These are phyloP conservation scores for Colletotrichum tropicale DNA, from an alignment of 2,329 filamentous ascomycete genomes.

Conservation along the genomic window DNA sequence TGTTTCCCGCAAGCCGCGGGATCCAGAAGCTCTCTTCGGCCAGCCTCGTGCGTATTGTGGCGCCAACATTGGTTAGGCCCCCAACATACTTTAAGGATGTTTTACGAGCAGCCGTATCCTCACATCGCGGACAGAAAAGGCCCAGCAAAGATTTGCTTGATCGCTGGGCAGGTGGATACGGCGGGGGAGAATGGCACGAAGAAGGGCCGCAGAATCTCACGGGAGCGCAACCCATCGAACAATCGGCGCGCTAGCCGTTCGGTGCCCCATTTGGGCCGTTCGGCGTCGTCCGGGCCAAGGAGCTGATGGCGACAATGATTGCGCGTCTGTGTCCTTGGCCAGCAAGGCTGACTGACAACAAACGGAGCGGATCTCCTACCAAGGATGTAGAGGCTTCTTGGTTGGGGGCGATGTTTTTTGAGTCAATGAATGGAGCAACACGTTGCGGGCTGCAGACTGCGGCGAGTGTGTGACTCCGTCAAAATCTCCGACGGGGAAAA, in stretches of 20 bases:
- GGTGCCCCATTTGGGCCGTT: neutral
- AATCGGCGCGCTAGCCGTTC: neutral
- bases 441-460: neutral
- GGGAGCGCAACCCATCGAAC: neutral
- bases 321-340: conserved; percentile 22
- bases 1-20: neutral
- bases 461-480: neutral
- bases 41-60: neutral
- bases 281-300: conserved; percentile 19
- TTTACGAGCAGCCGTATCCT: neutral
- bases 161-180: neutral
- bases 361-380: neutral
- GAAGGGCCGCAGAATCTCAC: neutral
- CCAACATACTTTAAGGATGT: neutral
- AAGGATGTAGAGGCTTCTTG: neutral
- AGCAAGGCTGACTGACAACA: conserved; percentile 4
- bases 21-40: neutral
- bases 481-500: neutral
- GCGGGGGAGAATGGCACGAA: conserved; percentile 7
- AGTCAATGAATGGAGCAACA: neutral
- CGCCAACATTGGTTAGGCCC: neutral
- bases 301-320: conserved; percentile 20
- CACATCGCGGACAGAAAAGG: neutral
- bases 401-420: neutral
- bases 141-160: neutral